These are phyloP conservation scores for Sporobolomyces phaffii DNA, from an alignment of 768 basidiomycete genomes.

Conservation along the genomic window DNA sequence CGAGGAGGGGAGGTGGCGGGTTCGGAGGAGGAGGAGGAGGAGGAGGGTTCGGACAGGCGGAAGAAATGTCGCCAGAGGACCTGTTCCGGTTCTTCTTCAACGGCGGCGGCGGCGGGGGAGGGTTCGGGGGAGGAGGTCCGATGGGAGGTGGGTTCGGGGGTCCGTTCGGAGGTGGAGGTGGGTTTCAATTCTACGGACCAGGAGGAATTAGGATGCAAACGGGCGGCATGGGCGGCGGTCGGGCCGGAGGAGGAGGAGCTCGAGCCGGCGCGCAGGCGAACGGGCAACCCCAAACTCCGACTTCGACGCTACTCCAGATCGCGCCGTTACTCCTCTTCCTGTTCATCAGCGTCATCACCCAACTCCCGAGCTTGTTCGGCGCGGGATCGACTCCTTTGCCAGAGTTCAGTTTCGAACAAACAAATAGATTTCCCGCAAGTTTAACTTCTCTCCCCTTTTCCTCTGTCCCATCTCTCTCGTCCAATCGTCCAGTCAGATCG, in stretches of 20 bases:
- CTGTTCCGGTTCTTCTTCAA: constrained; percentile 98
- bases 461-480: too few relatives aligned
- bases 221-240: not conserved
- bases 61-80: constrained; percentile 89
- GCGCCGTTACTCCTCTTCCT: constrained; percentile 62
- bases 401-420: constrained; percentile 58
- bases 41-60: constrained; percentile 43
- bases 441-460: not conserved
- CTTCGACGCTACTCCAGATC: constrained; percentile 55
- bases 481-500: too few relatives aligned
- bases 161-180: constrained; percentile 8
- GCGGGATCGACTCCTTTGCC: constrained; percentile 67
- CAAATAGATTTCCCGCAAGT: constrained; percentile 7
- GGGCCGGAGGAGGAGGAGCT: constrained; percentile 1
- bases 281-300: not conserved
- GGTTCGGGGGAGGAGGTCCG: constrained; percentile 46
- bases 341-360: constrained; percentile 30
- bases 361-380: constrained; percentile 22
- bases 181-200: constrained; percentile 35
- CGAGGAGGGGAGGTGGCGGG: constrained; percentile 15
- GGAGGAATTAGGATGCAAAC: constrained; percentile 26
- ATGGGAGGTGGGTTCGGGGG: constrained; percentile 10
- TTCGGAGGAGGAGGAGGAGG: constrained; percentile 3
- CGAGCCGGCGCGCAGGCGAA: not conserved
- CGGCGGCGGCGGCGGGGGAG: constrained; percentile 49